Conservation (phyloP, 176 grass and related monocot species). For the Eleusine indica region DNA sequence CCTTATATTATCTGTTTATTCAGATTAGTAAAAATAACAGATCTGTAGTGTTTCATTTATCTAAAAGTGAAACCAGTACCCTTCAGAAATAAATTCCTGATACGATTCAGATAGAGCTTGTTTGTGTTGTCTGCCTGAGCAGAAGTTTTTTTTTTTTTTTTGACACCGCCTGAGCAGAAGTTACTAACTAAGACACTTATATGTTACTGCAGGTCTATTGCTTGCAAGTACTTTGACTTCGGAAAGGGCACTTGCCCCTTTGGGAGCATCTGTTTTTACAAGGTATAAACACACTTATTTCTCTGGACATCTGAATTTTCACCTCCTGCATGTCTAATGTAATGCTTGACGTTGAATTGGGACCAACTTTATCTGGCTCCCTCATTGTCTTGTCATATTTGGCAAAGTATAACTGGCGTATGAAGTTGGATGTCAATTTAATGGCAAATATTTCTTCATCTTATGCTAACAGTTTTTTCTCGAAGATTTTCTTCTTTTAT, state of each 20-base stretch:
- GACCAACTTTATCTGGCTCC: background rate
- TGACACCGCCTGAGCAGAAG: constrained; percentile 11
- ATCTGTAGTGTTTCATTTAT: constrained; percentile 3
- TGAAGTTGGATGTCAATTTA: background rate
- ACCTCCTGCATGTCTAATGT: background rate
- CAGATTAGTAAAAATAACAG: constrained; percentile 1
- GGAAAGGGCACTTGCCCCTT: constrained; percentile 83
- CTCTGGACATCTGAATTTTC: background rate
- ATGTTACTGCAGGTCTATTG: constrained; percentile 70
- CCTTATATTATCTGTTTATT: background rate
- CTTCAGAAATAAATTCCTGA: background rate
- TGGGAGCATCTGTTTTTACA: constrained; percentile 88
- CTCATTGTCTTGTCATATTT: background rate
- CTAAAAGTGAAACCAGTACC: background rate
- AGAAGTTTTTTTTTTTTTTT: no score
- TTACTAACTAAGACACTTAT: constrained; percentile 24
- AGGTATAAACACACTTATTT: constrained; percentile 52
- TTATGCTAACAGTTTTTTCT: background rate
- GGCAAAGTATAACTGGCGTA: background rate
- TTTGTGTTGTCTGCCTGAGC: constrained; percentile 17
- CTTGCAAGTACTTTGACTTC: constrained; percentile 96
- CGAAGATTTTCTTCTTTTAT: background rate
- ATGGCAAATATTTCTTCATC: constrained; percentile 21
- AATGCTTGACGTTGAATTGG: background rate
- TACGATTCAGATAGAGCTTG: background rate